Base-by-base conservation (phyloP, 2,329 filamentous ascomycete species). In the Dothidotthia symphoricarpi region DNA sequence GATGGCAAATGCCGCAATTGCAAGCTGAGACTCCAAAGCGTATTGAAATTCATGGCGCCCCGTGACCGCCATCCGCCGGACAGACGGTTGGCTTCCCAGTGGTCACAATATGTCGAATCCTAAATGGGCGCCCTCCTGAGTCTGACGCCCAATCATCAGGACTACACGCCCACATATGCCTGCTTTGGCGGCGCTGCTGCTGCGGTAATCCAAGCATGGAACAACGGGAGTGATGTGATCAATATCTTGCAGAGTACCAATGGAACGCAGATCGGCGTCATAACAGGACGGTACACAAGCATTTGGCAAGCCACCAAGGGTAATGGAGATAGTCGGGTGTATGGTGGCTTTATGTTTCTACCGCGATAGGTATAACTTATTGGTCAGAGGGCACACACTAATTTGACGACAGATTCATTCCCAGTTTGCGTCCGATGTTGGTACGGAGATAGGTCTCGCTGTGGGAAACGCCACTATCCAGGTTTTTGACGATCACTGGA, bases 91-190 rank as follows among this genome's bases (percentile, higher is more conserved):
- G 41, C 46, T 61, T 9, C 30, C 50, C n/a, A 54, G 49, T 25
- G 41, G 45, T 4, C 47, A 41, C 17, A 53, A 47, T 24, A 43
- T 57, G 10, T 47, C 43, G 5, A 34, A 45, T 17, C 50, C 50
- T 1, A 33, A 34, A 28, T 61, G 51, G 51, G 54, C 47, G 2
- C 57, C 56, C 41, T 57, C 8, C 40, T 61, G 11, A 44, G 35
- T 15, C 51, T 49, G 2, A 61, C 56, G 13, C 55, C 55, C 2
- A 59, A 49, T 28, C 55, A 61, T 28, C 51, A 53, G 16, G 56
- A 61, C n/a, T 59, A 61, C 24, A 41, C 51, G 11, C 53, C 51
- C 6, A 59, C 57, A 4, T 55, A 59, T 31, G 51, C 57, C 3
- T 54, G 49, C 3, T 61, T 59, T 33, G 55, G 56, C 12, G 51